Conservation (phyloP, 495 filamentous ascomycete species). For the Xylaria bambusicola region DNA sequence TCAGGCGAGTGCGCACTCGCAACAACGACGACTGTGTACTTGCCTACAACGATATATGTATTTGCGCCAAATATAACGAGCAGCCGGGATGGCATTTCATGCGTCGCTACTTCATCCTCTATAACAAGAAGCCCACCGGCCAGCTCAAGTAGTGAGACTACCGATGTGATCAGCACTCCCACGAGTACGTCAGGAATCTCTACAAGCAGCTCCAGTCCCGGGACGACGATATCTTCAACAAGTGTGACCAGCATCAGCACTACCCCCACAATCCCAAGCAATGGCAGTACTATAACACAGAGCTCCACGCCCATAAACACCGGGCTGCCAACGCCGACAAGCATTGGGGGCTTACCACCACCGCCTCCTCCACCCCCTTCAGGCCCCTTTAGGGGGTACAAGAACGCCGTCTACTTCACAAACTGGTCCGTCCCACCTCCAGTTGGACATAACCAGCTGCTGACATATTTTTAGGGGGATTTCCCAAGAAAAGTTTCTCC, state of each 20-base stretch:
- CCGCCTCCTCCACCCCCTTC: conserved; percentile 22
- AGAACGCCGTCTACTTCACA: conserved; percentile 50
- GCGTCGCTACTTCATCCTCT: conserved; percentile 14
- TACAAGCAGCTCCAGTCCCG: conserved; percentile 5
- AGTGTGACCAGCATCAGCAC: conserved; percentile 1
- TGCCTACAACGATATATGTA: conserved; percentile 29
- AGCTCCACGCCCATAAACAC: conserved; percentile 15
- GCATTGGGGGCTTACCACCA: conserved; percentile 14
- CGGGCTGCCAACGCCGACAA: conserved; percentile 18
- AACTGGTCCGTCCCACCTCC: conserved; percentile 41
- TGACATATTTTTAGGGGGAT: conserved; percentile 58
- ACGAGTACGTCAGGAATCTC: neutral
- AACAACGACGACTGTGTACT: conserved; percentile 28
- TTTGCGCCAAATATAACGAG: conserved; percentile 22
- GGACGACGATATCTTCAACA: conserved; percentile 8
- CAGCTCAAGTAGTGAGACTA: conserved; percentile 3
- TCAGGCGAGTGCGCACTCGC: conserved; percentile 12
- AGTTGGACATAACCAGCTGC: neutral
- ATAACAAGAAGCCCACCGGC: conserved; percentile 11
- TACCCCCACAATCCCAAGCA: conserved; percentile 2
- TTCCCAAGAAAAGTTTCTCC: conserved; percentile 73
- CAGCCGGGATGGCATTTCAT: conserved; percentile 15
- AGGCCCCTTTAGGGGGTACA: conserved; percentile 30
- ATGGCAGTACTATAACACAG: conserved; percentile 4
- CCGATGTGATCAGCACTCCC: neutral